Evolutionary conservation across 2,329 filamentous ascomycete species (phyloP), one percentile per base, ranked within the genome.

Genomic region (Beauveria caledonica): DNA sequence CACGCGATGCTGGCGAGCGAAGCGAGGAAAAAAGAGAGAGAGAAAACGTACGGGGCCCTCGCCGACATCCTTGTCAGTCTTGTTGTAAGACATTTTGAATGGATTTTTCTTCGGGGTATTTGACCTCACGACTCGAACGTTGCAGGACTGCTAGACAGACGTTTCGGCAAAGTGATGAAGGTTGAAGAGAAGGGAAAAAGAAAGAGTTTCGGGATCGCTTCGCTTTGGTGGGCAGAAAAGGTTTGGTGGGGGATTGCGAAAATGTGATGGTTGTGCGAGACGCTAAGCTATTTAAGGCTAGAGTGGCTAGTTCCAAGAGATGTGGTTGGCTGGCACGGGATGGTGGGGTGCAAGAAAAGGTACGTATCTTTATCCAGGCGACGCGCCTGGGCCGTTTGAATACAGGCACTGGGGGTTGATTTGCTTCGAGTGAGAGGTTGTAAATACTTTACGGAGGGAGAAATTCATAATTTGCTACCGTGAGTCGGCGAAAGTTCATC

Each of bases 1-100:
- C 13, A 10, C 17, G 5, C 36, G 39, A 6, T 3, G 33, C 27
- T 33, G 11, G 25, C 39, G 25, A 33, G 46, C 17, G 36, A 58
- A 36, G 40, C 29, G 29, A 29, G 23, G 29, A 48, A 4, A 55
- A 48, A 59, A 21, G 65, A 21, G 58, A 21, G 65, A 85, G 19
- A 57, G 52, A 58, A 27, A 65, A 85, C 85, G 69, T 83, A 89
- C 86, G 76, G 90, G 90, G 78, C 87, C 87, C 77, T 96, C 92
- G 81, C 85, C 89, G 79, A 90, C 89, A 73, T 92, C 88, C 86
- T 97, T 96, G 79, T 96, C 92, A 75, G 84, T 81, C 87, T 97
- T 96, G 80, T 96, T 85, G 87, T 89, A 94, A 80, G 91, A 94
- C 90, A 95, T 95, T 68, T 80, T 88, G 79, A 73, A 66, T 74